Base-by-base conservation (phyloP, 164 flowering plant species). In the Liriodendron chinense region DNA sequence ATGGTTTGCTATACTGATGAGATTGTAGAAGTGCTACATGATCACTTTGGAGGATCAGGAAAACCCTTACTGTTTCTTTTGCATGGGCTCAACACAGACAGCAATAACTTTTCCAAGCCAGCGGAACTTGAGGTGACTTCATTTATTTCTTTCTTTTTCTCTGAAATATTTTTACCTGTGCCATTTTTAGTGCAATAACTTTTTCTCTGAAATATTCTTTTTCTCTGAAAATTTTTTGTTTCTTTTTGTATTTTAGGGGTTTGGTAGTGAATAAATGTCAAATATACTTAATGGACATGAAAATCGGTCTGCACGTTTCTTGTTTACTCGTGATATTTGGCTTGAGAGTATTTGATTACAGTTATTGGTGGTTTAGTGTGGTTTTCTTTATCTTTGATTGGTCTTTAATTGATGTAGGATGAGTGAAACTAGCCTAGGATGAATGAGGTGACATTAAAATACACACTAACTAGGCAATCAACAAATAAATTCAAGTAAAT, bases 81-180 rank as follows among this genome's bases (percentile, higher is more conserved):
- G 85, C 89, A 88, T 79, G 98, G 98, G 70, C 89, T 90, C 23
- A 93, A 95, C 77, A 91, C 98, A 49, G 98, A 95, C 70, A 95
- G 98, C 82, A 84, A 85, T 77, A 89, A 89, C 23, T 95, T 76
- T 72, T 90, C 92, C 48, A 89, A 88, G 77, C 98, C 98, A 68
- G 97, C 98, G n/a, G 79, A 87, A 69, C 86, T 93, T 79, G 86
- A 90, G 97, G 98, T 94, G 26, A 7, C 56, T 73, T 63, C 14
- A 21, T 64, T 68, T 8, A 16, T 28, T 13, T 12, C 21, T 20
- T 56, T 34, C 43, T 34, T 34, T 34, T 34, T 34, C 43, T 34
- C 43, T 34, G 43, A 34, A 34, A 34, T n/a, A n/a, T n/a, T n/a
- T 34, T 34, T 0, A 34, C 59, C 59, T 16, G 13, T 53, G 59